Percentiles rank a stretch among this genome's conserved stretches.
Evolutionary conservation across 306 rosid species (phyloP).

Genomic region (Urtica urens): DNA sequence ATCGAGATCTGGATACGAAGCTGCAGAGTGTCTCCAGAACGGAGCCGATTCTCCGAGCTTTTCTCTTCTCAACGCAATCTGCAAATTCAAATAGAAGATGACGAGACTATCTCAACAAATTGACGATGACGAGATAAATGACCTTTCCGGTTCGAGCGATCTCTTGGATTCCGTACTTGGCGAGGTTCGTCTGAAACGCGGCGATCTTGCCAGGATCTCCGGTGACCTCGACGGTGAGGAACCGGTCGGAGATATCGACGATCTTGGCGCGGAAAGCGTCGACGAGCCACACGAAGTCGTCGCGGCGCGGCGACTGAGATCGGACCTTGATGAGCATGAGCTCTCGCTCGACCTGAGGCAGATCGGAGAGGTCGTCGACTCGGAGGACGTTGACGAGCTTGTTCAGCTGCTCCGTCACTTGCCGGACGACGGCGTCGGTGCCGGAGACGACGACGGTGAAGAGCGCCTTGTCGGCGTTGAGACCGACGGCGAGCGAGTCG

Average conservation of each 20-base stretch:
- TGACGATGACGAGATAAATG: background rate
- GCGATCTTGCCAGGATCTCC: slow-evolving; percentile 88
- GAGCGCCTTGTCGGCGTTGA: slow-evolving; percentile 62
- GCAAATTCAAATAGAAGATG: background rate
- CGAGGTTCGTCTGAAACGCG: slow-evolving; percentile 54
- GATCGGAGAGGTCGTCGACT: slow-evolving; percentile 67
- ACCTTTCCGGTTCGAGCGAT: slow-evolving; percentile 93
- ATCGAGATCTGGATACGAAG: slow-evolving; percentile 87
- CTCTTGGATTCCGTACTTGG: slow-evolving; percentile 78
- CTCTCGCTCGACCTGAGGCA: slow-evolving; percentile 78
- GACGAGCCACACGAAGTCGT: slow-evolving; percentile 74
- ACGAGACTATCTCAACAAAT: background rate
- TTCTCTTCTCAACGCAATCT: slow-evolving; percentile 89
- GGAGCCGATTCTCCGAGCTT: slow-evolving; percentile 87
- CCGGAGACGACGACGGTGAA: slow-evolving; percentile 71
- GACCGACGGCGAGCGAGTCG: slow-evolving; percentile 78
- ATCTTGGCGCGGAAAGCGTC: slow-evolving; percentile 62
- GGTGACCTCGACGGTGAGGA: slow-evolving; percentile 71
- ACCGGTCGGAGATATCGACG: slow-evolving; percentile 64
- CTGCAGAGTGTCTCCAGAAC: slow-evolving; percentile 82
- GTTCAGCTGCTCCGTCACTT: slow-evolving; percentile 66
- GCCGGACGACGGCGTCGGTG: slow-evolving; percentile 42
- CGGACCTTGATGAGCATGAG: slow-evolving; percentile 55
- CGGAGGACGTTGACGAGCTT: slow-evolving; percentile 68
- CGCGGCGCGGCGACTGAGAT: no score